Evolutionary conservation across 2,329 filamentous ascomycete species (phyloP).

Genomic region (Cercospora zeae-maydis): DNA sequence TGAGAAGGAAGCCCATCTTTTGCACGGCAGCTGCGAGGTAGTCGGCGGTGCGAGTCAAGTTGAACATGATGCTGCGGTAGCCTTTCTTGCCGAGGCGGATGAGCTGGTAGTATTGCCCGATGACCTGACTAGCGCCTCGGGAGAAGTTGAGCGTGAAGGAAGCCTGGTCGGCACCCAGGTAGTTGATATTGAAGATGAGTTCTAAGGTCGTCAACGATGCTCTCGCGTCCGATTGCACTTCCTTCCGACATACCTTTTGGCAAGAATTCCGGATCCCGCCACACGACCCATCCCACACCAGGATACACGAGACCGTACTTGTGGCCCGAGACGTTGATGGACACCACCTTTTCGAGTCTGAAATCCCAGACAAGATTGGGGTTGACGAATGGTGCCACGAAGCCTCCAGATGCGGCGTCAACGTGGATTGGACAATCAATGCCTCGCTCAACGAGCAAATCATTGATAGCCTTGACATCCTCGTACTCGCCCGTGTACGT

Average conservation of each 20-base stretch:
- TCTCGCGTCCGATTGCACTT: background rate
- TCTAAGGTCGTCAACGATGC: constrained; percentile 45
- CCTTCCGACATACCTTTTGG: constrained; percentile 53
- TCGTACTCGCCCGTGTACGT: constrained; percentile 97
- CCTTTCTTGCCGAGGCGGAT: constrained; percentile 91
- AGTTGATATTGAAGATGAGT: constrained; percentile 99
- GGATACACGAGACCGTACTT: constrained; percentile 81
- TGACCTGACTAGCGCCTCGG: constrained; percentile 89
- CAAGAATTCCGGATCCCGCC: constrained; percentile 77
- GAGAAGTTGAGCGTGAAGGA: constrained; percentile 98
- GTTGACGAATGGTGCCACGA: constrained; percentile 86
- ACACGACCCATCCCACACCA: constrained; percentile 90
- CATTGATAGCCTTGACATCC: constrained; percentile 87
- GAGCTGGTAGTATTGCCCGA: constrained; percentile 96
- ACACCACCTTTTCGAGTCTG: constrained; percentile 79
- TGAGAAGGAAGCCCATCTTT: constrained; percentile 76
- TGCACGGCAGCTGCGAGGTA: constrained; percentile 74
- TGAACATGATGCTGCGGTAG: constrained; percentile 90
- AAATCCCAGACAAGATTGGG: constrained; percentile 90
- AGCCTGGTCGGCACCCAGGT: constrained; percentile 89
- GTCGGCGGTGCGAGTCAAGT: constrained; percentile 84
- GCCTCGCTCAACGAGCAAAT: constrained; percentile 69
- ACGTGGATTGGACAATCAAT: constrained; percentile 88
- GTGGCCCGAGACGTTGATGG: constrained; percentile 92
- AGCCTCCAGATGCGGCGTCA: constrained; percentile 86